Evolutionary conservation across 2,329 filamentous ascomycete species (phyloP).

Genomic region (Aphanocladium album): DNA sequence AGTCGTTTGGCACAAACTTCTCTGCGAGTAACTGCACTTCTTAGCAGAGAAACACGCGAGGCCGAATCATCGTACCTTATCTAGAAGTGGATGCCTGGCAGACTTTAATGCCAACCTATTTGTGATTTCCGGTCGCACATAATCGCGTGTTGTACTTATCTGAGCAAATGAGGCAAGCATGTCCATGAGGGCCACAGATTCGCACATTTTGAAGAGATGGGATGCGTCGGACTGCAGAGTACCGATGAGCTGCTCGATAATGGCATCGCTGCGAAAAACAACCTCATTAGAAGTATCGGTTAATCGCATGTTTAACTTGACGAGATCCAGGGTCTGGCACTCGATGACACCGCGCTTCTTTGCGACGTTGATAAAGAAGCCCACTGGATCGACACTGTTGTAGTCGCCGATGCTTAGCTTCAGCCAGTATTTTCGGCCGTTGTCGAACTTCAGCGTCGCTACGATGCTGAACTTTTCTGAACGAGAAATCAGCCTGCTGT

Average conservation of each 20-base stretch:
- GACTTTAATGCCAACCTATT: conserved; percentile 66
- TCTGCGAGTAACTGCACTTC: conserved; percentile 49
- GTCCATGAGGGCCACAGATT: conserved; percentile 81
- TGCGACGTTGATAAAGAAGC: conserved; percentile 71
- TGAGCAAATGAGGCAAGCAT: conserved; percentile 78
- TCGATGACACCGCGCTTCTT: conserved; percentile 72
- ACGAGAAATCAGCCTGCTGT: not conserved
- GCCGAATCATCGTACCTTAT: conserved; percentile 45
- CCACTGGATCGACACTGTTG: conserved; percentile 54
- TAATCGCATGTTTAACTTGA: conserved; percentile 76
- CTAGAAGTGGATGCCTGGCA: conserved; percentile 73
- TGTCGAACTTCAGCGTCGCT: conserved; percentile 70
- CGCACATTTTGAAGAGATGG: conserved; percentile 75
- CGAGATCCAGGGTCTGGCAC: conserved; percentile 78
- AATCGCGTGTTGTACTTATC: conserved; percentile 56
- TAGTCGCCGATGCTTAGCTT: conserved; percentile 59
- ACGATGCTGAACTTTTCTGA: conserved; percentile 53
- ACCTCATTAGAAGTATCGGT: conserved; percentile 79
- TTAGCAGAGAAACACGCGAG: not conserved
- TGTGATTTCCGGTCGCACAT: conserved; percentile 62
- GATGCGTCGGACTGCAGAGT: conserved; percentile 69
- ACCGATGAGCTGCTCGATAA: conserved; percentile 66
- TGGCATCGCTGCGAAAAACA: conserved; percentile 72
- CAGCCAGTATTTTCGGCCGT: conserved; percentile 73
- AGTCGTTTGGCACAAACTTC: conserved; percentile 82